phyloP scores from a whole-genome alignment of 2,329 filamentous ascomycete genomes.

The Aspergillus sp. region DNA sequence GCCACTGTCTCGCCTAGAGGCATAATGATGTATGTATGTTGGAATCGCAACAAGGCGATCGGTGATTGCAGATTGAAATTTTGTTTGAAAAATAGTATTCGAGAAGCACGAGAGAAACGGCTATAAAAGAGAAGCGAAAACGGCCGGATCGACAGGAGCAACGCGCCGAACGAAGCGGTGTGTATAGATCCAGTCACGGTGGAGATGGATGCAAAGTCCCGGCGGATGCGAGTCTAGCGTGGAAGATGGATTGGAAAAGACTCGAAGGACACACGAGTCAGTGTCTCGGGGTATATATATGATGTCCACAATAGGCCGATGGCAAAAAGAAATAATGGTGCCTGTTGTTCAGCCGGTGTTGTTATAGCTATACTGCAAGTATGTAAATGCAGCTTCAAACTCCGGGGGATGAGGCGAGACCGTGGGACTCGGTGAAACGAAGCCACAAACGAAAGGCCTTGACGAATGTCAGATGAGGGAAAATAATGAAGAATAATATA shows the following conservation, averaged over 20 bases:
- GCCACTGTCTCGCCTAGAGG: constrained; percentile 64
- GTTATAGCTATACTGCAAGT: no score
- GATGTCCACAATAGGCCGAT: background rate
- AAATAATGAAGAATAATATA: background rate
- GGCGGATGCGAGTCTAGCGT: no score
- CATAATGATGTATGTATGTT: constrained; percentile 16
- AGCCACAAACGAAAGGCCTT: constrained; percentile 4
- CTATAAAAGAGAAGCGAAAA: constrained; percentile 2
- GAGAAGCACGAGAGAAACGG: background rate
- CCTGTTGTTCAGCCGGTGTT: background rate
- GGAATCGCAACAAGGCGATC: background rate
- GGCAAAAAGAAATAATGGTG: constrained; percentile 2
- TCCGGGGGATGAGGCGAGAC: background rate
- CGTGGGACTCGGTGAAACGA: background rate
- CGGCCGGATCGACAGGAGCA: constrained; percentile 5
- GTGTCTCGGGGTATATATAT: background rate
- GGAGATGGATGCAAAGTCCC: constrained; percentile 8
- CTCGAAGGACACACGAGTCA: no score
- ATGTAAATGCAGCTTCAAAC: no score
- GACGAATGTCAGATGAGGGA: background rate
- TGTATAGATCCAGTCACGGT: constrained; percentile 10
- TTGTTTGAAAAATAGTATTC: constrained; percentile 8
- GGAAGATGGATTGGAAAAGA: no score
- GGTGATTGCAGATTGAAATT: background rate
- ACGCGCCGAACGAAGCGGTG: constrained; percentile 16